phyloP scores from a whole-genome alignment of 768 basidiomycete species.

The Lactarius indigo region DNA sequence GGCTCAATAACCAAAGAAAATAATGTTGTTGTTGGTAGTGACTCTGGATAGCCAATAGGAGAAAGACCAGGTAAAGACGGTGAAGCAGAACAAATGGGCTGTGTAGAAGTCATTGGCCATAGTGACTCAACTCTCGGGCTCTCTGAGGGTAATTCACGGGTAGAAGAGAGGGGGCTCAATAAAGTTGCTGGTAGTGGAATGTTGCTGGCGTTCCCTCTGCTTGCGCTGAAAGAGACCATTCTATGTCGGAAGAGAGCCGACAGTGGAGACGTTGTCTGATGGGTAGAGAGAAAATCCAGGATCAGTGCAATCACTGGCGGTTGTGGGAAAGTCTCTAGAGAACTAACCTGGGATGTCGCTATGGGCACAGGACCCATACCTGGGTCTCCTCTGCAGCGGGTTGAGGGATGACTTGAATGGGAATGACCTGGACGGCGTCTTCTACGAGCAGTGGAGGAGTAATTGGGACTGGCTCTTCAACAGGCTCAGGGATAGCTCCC shows the following conservation, averaged over 20 bases:
- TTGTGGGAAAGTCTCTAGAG: constrained; percentile 3
- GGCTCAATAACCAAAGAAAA: constrained; percentile 18
- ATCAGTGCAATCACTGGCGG: neutral
- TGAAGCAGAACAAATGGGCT: constrained; percentile 1
- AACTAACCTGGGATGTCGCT: neutral
- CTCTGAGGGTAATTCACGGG: neutral
- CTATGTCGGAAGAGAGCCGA: constrained; percentile 7
- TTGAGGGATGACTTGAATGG: neutral
- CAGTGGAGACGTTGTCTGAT: neutral
- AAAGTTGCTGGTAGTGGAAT: neutral
- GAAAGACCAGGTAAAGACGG: no score
- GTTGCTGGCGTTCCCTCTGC: neutral
- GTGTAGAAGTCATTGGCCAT: constrained; percentile 8
- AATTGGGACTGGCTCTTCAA: neutral
- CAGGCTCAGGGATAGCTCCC: neutral
- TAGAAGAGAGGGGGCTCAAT: constrained; percentile 17
- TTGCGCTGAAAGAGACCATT: neutral
- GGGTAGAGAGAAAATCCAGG: neutral
- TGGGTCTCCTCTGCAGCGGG: neutral
- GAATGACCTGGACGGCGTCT: neutral
- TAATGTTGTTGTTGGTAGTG: constrained; percentile 29
- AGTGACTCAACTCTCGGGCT: neutral
- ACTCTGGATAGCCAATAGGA: constrained; percentile 27
- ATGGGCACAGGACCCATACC: neutral
- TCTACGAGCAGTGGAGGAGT: neutral